These are phyloP conservation scores for Erodium texanum DNA, from an alignment of 441 rosid genomes.

Conservation along the genomic window DNA sequence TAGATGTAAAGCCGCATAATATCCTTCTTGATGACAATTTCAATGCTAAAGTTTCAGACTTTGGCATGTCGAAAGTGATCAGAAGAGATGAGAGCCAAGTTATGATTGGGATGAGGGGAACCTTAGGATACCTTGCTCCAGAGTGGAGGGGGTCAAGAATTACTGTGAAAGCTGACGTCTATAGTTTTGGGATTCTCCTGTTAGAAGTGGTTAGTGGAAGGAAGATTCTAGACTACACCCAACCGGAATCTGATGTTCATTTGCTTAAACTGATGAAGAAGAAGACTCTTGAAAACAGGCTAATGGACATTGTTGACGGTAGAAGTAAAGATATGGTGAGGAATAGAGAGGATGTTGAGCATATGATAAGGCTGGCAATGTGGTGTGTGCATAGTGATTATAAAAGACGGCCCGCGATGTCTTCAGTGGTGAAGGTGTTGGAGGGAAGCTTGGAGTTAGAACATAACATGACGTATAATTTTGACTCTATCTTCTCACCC, in stretches of 20 bases:
- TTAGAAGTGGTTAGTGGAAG: conserved; percentile 23
- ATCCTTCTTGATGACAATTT: conserved; percentile 25
- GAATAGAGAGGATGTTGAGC: conserved; percentile 10
- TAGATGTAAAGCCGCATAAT: conserved; percentile 26
- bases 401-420: conserved; percentile 13
- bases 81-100: conserved; percentile 24
- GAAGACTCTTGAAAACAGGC: conserved; percentile 8
- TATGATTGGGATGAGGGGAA: conserved; percentile 26
- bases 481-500: too few relatives aligned
- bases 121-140: conserved; percentile 26
- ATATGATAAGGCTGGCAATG: conserved; percentile 17
- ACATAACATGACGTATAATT: too few relatives aligned
- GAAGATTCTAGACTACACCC: conserved; percentile 18
- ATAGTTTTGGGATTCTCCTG: conserved; percentile 29
- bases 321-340: not conserved
- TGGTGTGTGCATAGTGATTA: conserved; percentile 17
- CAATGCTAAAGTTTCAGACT: conserved; percentile 31
- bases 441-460: not conserved
- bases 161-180: conserved; percentile 27
- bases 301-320: conserved; percentile 21
- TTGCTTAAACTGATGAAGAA: conserved; percentile 16
- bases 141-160: conserved; percentile 27
- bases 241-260: conserved; percentile 14
- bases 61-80: conserved; percentile 26
- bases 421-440: conserved; percentile 8